Conservation (phyloP, 2,329 filamentous ascomycete species). For the Ophiostoma montium region DNA sequence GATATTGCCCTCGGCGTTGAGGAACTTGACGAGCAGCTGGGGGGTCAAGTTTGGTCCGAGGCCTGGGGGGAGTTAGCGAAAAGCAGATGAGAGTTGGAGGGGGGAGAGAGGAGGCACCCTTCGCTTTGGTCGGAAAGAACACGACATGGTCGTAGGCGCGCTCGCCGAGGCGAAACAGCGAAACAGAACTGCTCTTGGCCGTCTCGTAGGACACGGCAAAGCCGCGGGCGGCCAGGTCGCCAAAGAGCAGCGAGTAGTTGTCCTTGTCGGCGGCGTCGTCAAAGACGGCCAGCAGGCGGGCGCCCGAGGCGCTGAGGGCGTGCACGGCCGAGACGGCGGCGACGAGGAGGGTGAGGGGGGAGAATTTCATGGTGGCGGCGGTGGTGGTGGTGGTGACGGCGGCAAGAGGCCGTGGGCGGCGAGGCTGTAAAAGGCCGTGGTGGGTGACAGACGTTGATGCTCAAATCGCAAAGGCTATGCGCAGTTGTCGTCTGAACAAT, state of each 20-base stretch:
- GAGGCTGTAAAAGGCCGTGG: too few species aligned
- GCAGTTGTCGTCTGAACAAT: neutral
- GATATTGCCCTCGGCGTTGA: conserved; percentile 83
- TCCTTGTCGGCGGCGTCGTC: conserved; percentile 72
- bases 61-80: conserved; percentile 24
- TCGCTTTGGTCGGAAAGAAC: conserved; percentile 76
- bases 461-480: too few species aligned
- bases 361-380: conserved; percentile 48
- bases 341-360: conserved; percentile 48
- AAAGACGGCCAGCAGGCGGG: conserved; percentile 69
- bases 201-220: conserved; percentile 71
- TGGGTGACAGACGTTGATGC: too few species aligned
- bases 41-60: conserved; percentile 82
- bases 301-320: conserved; percentile 66
- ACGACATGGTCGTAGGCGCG: conserved; percentile 83
- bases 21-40: conserved; percentile 73
- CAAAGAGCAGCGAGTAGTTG: conserved; percentile 69
- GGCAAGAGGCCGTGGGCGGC: too few species aligned
- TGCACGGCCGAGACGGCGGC: conserved; percentile 52
- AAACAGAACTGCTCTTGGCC: conserved; percentile 63
- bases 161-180: conserved; percentile 75
- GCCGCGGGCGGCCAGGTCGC: conserved; percentile 58
- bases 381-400: too few species aligned
- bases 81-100: too few species aligned
- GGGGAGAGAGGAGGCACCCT: conserved; percentile 45